Conservation (phyloP, 176 grass and related monocot genomes). For the Triticum monococcum region DNA sequence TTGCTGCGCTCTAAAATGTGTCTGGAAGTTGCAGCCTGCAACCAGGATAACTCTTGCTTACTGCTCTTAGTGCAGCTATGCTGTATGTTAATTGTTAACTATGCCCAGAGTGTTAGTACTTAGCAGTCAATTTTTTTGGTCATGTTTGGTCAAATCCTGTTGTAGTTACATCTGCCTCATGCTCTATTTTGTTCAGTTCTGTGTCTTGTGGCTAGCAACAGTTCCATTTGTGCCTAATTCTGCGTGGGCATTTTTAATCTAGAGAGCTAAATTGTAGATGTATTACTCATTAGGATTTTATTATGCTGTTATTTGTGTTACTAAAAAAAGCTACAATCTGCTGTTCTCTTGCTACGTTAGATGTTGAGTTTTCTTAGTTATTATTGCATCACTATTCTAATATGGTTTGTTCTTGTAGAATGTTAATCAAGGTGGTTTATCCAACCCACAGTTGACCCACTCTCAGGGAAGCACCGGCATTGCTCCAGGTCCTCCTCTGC, state of each 20-base stretch:
- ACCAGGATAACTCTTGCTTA: neutral
- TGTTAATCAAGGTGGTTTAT: constrained; percentile 49
- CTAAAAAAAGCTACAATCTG: neutral
- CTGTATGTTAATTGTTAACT: neutral
- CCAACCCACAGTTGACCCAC: constrained; percentile 52
- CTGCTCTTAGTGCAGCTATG: neutral
- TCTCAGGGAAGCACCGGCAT: constrained; percentile 48
- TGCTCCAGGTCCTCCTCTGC: constrained; percentile 54
- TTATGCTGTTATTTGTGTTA: neutral
- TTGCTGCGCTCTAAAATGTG: neutral
- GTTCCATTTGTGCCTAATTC: neutral
- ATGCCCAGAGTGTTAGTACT: neutral
- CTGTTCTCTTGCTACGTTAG: neutral
- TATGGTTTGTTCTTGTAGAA: constrained; percentile 41
- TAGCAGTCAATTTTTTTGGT: neutral
- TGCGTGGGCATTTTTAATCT: neutral
- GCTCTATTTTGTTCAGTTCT: neutral
- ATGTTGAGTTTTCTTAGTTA: neutral
- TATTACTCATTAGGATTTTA: neutral
- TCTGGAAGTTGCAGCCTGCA: neutral
- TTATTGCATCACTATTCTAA: neutral
- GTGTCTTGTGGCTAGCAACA: neutral
- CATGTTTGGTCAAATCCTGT: neutral
- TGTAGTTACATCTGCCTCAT: neutral
- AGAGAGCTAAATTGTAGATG: neutral